Conservation (phyloP, 768 basidiomycete genomes). For the Phaffia tasmanica region DNA sequence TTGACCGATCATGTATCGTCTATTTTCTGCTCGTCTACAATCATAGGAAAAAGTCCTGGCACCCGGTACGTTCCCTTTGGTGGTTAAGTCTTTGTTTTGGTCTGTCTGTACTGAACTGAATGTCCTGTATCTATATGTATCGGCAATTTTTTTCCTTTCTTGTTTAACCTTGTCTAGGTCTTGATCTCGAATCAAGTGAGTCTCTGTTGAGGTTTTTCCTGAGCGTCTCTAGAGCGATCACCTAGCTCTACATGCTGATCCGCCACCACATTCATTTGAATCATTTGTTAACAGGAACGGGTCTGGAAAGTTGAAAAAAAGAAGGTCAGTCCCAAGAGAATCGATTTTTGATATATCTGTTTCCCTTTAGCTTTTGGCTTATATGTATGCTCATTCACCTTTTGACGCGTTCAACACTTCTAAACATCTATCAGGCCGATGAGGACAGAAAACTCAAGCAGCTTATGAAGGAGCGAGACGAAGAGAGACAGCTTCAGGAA, state of each 20-base stretch:
- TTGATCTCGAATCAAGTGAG: conserved; percentile 12
- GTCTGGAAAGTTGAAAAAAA: conserved; percentile 99
- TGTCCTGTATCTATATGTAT: background rate
- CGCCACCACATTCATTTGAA: background rate
- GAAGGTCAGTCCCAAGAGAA: conserved; percentile 50
- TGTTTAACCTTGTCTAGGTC: background rate
- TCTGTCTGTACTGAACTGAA: background rate
- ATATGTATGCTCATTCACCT: conserved; percentile 24
- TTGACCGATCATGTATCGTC: background rate
- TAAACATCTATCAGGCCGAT: conserved; percentile 53
- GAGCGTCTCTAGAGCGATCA: background rate
- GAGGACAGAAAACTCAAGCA: conserved; percentile 98
- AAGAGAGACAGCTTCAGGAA: conserved; percentile 92
- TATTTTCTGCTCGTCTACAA: conserved; percentile 6
- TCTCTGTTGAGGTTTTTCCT: background rate
- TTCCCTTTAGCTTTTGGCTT: conserved; percentile 6
- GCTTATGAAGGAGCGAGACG: conserved; percentile 92
- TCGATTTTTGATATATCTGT: background rate
- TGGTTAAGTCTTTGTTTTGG: conserved; percentile 84
- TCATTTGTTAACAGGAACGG: conserved; percentile 41
- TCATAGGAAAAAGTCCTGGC: conserved; percentile 64
- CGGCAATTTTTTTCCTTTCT: background rate
- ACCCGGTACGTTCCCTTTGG: conserved; percentile 55
- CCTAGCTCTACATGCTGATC: background rate
- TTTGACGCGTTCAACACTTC: conserved; percentile 1